Evolutionary conservation across 23 red algal species (phyloP), one percentile per base, ranked within the genome.

Genomic region (Gracilaria domingensis): DNA sequence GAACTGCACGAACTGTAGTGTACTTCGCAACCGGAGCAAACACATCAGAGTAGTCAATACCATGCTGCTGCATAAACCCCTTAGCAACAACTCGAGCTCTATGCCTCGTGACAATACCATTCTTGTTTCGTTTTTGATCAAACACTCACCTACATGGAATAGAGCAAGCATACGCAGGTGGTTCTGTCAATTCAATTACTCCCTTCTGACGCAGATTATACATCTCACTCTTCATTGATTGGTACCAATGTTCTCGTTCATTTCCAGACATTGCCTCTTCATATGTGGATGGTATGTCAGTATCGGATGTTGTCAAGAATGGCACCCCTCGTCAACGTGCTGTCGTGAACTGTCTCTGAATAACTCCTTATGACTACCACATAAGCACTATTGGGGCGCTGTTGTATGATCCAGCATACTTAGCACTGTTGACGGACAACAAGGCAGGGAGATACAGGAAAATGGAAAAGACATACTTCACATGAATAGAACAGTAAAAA

Each of bases 21-120:
- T 72, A 72, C 83, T 54, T 86, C n/a, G n/a, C 83, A 21, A 86
- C 83, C 50, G 83, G 37, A 13, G 83, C 83, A 28, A 72, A 86
- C 3, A 73, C 28, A 44, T 73, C 34, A n/a, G 38, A 28, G 17
- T 86, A 86, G 24, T 70, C 64, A 51, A 72, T 13, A 69, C 83
- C 83, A 73, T 72, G 57, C 11, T 56, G 64, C 64, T 74, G 60
- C 83, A 72, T 73, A 0, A 69, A 86, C 0, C 65, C 83, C 33
- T 86, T 73, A n/a, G 59, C 83, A 23, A 82, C 79, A 36, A 62
- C 39, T 3, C 79, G 54, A 25, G 79, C 79, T 61, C 37, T 82
- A 16, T 82, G 3, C 0, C 79, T 8, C 0, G 26, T 50, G 4
- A 82, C 79, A 13, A 64, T 13, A 47, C 79, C 54, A 42, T 48